Evolutionary conservation across 228 moss, liverwort and hornwort species (phyloP).

Genomic region (Sphagnum magellanicum): DNA sequence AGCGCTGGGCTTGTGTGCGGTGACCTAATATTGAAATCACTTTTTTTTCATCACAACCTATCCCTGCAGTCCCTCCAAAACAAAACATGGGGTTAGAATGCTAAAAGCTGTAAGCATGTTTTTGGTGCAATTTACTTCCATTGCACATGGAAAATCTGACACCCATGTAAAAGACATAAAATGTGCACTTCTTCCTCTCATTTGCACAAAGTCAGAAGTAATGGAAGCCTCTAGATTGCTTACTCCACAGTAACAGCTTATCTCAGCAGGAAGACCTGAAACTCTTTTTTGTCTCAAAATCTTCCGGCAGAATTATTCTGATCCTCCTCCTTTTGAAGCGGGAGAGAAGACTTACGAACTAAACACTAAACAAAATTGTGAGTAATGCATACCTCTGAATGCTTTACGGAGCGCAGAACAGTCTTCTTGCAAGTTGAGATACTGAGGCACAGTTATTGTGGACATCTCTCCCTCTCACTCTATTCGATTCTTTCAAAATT

Average conservation of each 20-base stretch:
- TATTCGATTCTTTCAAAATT: background rate
- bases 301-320: too few relatives aligned
- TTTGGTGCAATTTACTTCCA: too few relatives aligned
- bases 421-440: constrained; percentile 42
- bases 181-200: too few relatives aligned
- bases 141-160: too few relatives aligned
- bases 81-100: background rate
- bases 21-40: constrained; percentile 52
- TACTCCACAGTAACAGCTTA: background rate
- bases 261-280: too few relatives aligned
- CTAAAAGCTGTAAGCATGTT: too few relatives aligned
- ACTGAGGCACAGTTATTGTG: constrained; percentile 35
- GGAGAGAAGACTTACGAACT: too few relatives aligned
- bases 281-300: too few relatives aligned
- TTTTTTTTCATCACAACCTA: constrained; percentile 51
- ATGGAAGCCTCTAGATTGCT: too few relatives aligned
- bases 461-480: constrained; percentile 15
- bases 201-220: background rate
- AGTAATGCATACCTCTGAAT: constrained; percentile 27
- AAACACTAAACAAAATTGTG: too few relatives aligned
- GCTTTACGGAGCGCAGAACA: constrained; percentile 38
- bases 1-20: constrained; percentile 38
- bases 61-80: constrained; percentile 12
- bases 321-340: too few relatives aligned
- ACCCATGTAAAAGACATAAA: too few relatives aligned